phyloP scores from a whole-genome alignment of 176 grass and related monocot genomes.

The Zoysia japonica region DNA sequence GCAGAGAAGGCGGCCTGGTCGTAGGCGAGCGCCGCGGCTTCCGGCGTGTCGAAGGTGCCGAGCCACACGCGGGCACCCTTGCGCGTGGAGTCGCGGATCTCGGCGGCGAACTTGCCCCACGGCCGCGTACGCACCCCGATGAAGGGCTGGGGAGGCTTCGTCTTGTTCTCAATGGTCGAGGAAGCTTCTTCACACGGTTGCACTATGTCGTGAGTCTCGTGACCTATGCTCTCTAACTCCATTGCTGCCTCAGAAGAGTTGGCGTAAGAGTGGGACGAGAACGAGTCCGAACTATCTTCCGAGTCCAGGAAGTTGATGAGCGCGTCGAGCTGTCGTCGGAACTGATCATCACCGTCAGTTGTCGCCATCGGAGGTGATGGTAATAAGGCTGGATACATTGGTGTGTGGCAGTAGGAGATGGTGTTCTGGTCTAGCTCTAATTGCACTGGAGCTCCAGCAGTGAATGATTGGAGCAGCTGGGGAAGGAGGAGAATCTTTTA shows the following conservation, averaged over 20 bases:
- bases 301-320: neutral
- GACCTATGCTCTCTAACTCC: neutral
- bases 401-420: too few species aligned
- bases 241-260: too few species aligned
- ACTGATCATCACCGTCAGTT: neutral
- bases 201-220: neutral
- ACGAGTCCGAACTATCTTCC: neutral
- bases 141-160: neutral
- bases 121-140: slow-evolving; percentile 35
- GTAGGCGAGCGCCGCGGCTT: slow-evolving; percentile 68
- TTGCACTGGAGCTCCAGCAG: neutral
- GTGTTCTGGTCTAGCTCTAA: too few species aligned
- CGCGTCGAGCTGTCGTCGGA: neutral
- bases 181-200: neutral
- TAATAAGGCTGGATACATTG: neutral
- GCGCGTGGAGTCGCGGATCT: slow-evolving; percentile 60
- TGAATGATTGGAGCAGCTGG: too few species aligned
- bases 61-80: slow-evolving; percentile 70
- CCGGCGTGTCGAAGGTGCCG: slow-evolving; percentile 71
- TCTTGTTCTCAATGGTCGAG: neutral
- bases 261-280: too few species aligned
- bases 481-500: neutral
- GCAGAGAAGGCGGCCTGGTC: slow-evolving; percentile 51
- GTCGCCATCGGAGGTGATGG: neutral
- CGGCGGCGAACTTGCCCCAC: slow-evolving; percentile 66